phyloP scores from a whole-genome alignment of 306 rosid species.

The Rosa chinensis region DNA sequence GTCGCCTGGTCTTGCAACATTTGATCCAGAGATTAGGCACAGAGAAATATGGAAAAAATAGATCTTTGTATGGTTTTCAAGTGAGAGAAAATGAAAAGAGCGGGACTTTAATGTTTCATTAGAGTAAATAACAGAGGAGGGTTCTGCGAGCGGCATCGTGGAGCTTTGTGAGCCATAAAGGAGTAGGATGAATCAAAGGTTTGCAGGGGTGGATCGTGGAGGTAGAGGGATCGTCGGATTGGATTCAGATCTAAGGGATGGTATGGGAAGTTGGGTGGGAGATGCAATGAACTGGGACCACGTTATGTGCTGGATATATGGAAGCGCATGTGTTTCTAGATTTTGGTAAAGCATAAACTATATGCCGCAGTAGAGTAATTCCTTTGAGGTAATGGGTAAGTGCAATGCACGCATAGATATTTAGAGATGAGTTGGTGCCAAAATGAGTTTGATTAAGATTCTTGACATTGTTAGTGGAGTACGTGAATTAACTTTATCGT shows the following conservation, averaged over 20 bases:
- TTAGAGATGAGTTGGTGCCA: neutral
- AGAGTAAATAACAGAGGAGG: constrained; percentile 21
- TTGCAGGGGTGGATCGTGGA: constrained; percentile 50
- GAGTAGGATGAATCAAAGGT: constrained; percentile 60
- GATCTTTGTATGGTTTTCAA: neutral
- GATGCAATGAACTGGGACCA: constrained; percentile 35
- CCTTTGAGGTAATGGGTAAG: neutral
- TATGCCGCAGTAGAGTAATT: too few relatives aligned
- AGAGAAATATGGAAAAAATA: neutral
- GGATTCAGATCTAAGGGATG: constrained; percentile 31
- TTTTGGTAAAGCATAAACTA: neutral
- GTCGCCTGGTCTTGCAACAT: constrained; percentile 52
- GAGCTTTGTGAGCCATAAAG: constrained; percentile 50
- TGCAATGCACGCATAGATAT: neutral
- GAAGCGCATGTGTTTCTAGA: constrained; percentile 14
- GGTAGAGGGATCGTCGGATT: constrained; percentile 21
- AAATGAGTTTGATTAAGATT: neutral
- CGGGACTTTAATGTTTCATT: constrained; percentile 30
- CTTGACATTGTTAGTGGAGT: neutral
- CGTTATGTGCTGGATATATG: constrained; percentile 12
- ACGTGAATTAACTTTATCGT: too few relatives aligned
- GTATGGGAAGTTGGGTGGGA: neutral
- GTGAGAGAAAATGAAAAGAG: constrained; percentile 23
- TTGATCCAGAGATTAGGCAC: constrained; percentile 10
- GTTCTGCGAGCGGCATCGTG: constrained; percentile 40